Evolutionary conservation across 768 basidiomycete genomes (phyloP).

Genomic region (Pleurotus citrinopileatus): DNA sequence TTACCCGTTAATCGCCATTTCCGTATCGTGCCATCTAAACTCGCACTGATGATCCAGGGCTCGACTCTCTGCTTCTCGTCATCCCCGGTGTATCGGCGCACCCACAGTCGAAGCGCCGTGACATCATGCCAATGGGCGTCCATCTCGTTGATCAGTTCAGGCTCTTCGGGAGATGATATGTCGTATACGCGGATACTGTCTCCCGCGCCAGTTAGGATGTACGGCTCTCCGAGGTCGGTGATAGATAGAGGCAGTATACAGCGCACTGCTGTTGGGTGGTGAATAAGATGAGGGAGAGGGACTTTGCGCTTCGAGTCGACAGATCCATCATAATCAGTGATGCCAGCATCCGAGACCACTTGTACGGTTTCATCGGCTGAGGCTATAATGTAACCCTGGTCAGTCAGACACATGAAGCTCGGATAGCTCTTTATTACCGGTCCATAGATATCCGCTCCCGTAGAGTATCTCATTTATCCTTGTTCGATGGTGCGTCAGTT

Average conservation of each 20-base stretch:
- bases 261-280: constrained; percentile 65
- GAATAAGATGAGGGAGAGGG: constrained; percentile 35
- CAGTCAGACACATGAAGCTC: neutral
- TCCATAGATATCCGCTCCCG: constrained; percentile 81
- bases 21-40: constrained; percentile 85
- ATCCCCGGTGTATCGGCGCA: constrained; percentile 41
- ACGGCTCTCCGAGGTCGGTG: constrained; percentile 64
- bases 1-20: constrained; percentile 77
- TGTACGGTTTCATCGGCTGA: constrained; percentile 88
- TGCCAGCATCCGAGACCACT: constrained; percentile 42
- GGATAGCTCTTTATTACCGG: constrained; percentile 47
- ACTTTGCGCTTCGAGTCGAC: constrained; percentile 27
- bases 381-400: constrained; percentile 43
- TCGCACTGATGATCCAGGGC: constrained; percentile 79
- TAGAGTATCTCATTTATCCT: constrained; percentile 72
- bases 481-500: constrained; percentile 75
- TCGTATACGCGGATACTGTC: constrained; percentile 84
- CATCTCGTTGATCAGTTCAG: constrained; percentile 66
- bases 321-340: constrained; percentile 1
- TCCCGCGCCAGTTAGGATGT: constrained; percentile 79
- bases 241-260: constrained; percentile 67
- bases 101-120: constrained; percentile 72
- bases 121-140: constrained; percentile 94
- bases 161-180: constrained; percentile 62
- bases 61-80: constrained; percentile 53